Percentiles rank a stretch among this genome's conserved stretches.
Conservation (phyloP, 257 asterid genomes). For the Salvia rosmarinus region DNA sequence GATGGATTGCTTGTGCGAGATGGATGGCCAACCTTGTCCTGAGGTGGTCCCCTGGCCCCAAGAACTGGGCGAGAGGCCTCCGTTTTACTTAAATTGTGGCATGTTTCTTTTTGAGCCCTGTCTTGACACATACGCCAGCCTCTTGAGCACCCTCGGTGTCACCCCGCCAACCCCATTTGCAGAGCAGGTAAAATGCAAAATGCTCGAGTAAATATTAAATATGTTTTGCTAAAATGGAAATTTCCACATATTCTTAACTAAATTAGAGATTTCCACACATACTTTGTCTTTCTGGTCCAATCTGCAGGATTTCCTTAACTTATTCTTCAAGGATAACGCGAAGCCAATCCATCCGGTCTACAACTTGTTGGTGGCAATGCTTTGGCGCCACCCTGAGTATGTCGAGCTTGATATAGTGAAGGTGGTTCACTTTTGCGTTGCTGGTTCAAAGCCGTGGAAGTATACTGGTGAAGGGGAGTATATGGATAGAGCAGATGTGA, state of each 20-base stretch:
- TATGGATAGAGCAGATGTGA: conserved; percentile 65
- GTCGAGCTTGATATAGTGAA: conserved; percentile 53
- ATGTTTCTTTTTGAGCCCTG: conserved; percentile 53
- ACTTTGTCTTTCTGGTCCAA: not conserved
- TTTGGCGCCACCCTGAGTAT: conserved; percentile 76
- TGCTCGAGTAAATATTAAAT: not conserved
- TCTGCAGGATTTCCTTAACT: conserved; percentile 66
- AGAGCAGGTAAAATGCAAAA: conserved; percentile 48
- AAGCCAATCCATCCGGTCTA: conserved; percentile 54
- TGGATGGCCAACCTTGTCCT: conserved; percentile 33
- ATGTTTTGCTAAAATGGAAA: not conserved
- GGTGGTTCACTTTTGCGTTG: conserved; percentile 68
- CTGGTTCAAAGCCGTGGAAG: conserved; percentile 77
- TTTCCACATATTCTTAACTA: not conserved
- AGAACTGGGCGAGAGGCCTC: conserved; percentile 44
- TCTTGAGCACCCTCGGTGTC: conserved; percentile 41
- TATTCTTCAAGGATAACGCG: conserved; percentile 50
- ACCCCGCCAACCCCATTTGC: conserved; percentile 54
- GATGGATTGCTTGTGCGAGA: conserved; percentile 55
- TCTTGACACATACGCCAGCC: conserved; percentile 40
- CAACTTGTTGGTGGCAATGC: conserved; percentile 63
- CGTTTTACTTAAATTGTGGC: conserved; percentile 50
- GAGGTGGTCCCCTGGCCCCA: conserved; percentile 48
- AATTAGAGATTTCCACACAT: not conserved
- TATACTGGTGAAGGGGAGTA: conserved; percentile 56